Conservation (phyloP, 2,329 filamentous ascomycete genomes). For the Emydomyces testavorans region DNA sequence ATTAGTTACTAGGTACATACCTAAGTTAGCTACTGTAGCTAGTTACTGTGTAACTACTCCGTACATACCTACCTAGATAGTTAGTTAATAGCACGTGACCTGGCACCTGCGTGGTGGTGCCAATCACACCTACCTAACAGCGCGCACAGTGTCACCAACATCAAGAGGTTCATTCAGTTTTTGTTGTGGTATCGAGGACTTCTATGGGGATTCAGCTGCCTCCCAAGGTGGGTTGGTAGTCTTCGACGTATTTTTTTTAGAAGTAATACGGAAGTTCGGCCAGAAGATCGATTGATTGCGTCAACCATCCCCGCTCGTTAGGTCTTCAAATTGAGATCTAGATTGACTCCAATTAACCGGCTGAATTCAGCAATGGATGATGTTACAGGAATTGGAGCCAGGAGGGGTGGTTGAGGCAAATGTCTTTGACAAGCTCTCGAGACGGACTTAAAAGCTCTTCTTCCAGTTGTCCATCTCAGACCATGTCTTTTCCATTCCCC, state of each 20-base stretch:
- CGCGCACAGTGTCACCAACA: no score
- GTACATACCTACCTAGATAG: no score
- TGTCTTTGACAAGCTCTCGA: not conserved
- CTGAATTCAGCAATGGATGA: not conserved
- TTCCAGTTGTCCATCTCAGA: not conserved
- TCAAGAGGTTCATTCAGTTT: no score
- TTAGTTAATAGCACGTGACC: not conserved
- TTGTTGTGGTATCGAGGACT: no score
- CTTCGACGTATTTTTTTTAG: not conserved
- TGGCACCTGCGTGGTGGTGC: not conserved
- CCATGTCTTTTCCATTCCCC: not conserved
- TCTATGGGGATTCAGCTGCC: no score
- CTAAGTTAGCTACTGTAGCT: no score
- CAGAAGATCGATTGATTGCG: not conserved
- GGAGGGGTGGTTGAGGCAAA: not conserved
- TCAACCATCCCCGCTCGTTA: not conserved
- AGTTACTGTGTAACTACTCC: no score
- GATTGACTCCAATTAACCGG: not conserved
- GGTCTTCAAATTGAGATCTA: not conserved
- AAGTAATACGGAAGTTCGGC: not conserved
- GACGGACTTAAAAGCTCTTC: not conserved
- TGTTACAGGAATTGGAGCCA: not conserved
- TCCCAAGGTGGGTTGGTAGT: no score
- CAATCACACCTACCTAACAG: no score
- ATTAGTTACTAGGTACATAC: no score